Percentiles rank a stretch among this genome's conserved stretches.
Conservation (phyloP, 2,329 filamentous ascomycete species). For the Colletotrichum eleusines region DNA sequence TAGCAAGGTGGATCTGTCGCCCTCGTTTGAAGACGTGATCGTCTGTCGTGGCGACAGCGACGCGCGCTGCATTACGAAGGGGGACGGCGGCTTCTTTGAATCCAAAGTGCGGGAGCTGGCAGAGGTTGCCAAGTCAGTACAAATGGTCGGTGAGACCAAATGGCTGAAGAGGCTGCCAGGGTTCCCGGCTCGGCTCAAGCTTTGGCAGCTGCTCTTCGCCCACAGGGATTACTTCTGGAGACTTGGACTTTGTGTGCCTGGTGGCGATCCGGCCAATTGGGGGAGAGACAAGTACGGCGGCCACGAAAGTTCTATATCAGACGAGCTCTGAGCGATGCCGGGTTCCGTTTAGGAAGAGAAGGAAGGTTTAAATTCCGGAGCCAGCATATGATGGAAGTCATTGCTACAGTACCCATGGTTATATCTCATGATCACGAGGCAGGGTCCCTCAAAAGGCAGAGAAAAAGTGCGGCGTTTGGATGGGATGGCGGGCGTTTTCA, state of each 20-base stretch:
- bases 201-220: slow-evolving; percentile 95
- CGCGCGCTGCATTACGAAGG: slow-evolving; percentile 75
- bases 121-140: slow-evolving; percentile 8
- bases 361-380: neutral
- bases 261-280: slow-evolving; percentile 79
- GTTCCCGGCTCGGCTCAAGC: slow-evolving; percentile 72
- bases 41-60: slow-evolving; percentile 81
- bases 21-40: slow-evolving; percentile 74
- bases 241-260: slow-evolving; percentile 88
- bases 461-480: neutral
- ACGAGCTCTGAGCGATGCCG: slow-evolving; percentile 27
- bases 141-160: slow-evolving; percentile 19
- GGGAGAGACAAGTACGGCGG: slow-evolving; percentile 58
- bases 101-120: slow-evolving; percentile 45
- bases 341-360: neutral
- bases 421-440: neutral
- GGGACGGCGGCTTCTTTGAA: slow-evolving; percentile 54
- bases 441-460: neutral
- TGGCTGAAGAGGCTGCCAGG: slow-evolving; percentile 62
- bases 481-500: neutral
- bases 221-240: slow-evolving; percentile 98
- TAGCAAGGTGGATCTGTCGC: slow-evolving; percentile 76
- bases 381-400: neutral
- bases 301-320: slow-evolving; percentile 33
- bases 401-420: neutral